Conservation (phyloP, 805 yeast species). For the Wickerhamomyces hampshirensis region DNA sequence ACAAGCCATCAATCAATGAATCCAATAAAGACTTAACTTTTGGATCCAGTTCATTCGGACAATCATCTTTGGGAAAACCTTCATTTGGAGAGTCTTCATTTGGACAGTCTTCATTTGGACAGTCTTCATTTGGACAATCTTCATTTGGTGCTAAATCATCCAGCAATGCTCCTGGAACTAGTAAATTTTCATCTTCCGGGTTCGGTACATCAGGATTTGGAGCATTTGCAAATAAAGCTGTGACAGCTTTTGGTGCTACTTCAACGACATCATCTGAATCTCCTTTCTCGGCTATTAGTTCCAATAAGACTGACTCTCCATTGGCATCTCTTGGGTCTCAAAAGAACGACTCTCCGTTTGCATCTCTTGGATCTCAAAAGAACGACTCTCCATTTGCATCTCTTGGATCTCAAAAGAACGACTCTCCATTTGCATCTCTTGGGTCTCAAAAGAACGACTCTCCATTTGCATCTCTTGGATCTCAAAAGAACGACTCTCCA, state of each 20-base stretch:
- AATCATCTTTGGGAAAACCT: slow-evolving; percentile 10
- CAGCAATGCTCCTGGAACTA: no score
- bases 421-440: slow-evolving; percentile 25
- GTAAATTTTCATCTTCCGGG: slow-evolving; percentile 8
- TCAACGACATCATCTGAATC: neutral
- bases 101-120: no score
- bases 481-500: slow-evolving; percentile 11
- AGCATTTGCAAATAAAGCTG: slow-evolving; percentile 3
- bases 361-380: slow-evolving; percentile 20
- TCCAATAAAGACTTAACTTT: no score
- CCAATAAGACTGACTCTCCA: neutral
- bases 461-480: slow-evolving; percentile 6
- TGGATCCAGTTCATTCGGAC: slow-evolving; percentile 2
- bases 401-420: slow-evolving; percentile 8
- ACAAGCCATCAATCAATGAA: slow-evolving; percentile 1
- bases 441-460: slow-evolving; percentile 1
- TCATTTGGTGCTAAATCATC: no score
- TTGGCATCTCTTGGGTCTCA: slow-evolving; percentile 18
- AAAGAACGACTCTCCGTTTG: neutral
- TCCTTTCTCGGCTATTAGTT: neutral
- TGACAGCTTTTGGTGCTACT: slow-evolving; percentile 17
- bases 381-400: slow-evolving; percentile 5
- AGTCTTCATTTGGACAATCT: slow-evolving; percentile 11
- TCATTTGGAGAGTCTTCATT: slow-evolving; percentile 3
- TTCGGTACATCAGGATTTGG: slow-evolving; percentile 22